These are phyloP conservation scores for Moringa oleifera DNA, from an alignment of 345 rosid species.

Conservation along the genomic window DNA sequence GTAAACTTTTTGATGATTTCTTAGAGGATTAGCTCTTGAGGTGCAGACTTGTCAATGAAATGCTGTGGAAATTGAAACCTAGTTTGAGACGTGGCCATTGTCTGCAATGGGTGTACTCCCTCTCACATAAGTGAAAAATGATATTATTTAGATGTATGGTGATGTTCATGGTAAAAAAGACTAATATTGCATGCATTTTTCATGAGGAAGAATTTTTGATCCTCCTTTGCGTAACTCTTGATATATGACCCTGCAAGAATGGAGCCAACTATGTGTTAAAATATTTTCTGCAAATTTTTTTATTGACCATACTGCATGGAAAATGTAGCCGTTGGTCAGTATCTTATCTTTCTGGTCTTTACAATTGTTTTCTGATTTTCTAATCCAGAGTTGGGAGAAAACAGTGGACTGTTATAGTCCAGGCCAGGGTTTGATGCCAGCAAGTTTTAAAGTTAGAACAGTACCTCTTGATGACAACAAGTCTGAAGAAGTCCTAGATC, in stretches of 20 bases:
- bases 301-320: too few relatives aligned
- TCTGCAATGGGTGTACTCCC: not conserved
- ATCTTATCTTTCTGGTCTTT: not conserved
- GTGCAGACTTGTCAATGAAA: too few relatives aligned
- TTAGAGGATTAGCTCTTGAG: not conserved
- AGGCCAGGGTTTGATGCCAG: constrained; percentile 92
- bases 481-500: constrained; percentile 77
- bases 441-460: constrained; percentile 78
- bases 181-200: not conserved
- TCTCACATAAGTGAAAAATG: not conserved
- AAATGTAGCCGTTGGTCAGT: not conserved
- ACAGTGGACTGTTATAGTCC: constrained; percentile 95
- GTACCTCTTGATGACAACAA: constrained; percentile 62
- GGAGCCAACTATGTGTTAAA: not conserved
- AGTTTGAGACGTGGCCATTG: not conserved
- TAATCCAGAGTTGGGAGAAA: constrained; percentile 81
- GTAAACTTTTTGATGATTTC: not conserved
- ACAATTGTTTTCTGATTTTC: constrained; percentile 5
- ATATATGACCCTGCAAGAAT: not conserved
- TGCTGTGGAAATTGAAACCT: not conserved
- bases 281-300: too few relatives aligned
- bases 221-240: not conserved
- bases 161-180: not conserved
- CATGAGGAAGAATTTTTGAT: not conserved
- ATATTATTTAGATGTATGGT: not conserved